Percentiles rank a stretch among this genome's conserved stretches.
phyloP scores from a whole-genome alignment of 139 green algal species.

The Tetratostichococcus sp. region DNA sequence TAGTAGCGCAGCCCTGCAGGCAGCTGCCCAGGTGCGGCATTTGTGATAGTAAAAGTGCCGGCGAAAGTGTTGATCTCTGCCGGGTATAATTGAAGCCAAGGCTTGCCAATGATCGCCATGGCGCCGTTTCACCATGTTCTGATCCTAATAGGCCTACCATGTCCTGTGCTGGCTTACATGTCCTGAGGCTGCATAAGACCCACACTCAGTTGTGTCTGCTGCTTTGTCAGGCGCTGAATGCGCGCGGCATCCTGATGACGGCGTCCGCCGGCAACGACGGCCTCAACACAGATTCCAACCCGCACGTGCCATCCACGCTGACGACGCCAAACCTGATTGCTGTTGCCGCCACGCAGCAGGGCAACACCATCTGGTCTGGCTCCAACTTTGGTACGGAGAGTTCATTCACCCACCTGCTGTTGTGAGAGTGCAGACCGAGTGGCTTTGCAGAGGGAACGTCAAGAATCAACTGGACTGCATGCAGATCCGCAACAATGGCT shows the following conservation, averaged over 20 bases:
- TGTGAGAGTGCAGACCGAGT: not conserved
- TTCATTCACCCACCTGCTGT: not conserved
- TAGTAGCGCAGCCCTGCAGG: conserved; percentile 14
- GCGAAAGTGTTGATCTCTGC: too few relatives aligned
- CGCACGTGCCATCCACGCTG: conserved; percentile 12
- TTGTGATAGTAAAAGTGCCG: too few relatives aligned
- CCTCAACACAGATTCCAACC: conserved; percentile 6
- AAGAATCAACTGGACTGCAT: too few relatives aligned
- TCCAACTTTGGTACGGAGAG: not conserved
- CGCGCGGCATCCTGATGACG: conserved; percentile 2
- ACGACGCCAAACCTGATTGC: not conserved
- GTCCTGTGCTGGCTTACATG: too few relatives aligned
- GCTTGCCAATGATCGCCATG: too few relatives aligned
- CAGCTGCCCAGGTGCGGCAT: not conserved
- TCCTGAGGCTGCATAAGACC: too few relatives aligned
- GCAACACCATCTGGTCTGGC: conserved; percentile 3
- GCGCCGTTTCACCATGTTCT: too few relatives aligned
- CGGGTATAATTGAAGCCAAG: too few relatives aligned
- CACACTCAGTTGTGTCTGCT: too few relatives aligned
- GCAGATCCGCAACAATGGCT: conserved; percentile 2
- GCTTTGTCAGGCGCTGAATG: not conserved
- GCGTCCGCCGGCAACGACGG: conserved; percentile 13
- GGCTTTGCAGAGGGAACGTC: too few relatives aligned
- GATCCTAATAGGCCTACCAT: too few relatives aligned
- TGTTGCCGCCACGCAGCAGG: conserved; percentile 5